A percentile compares a stretch with the other conserved stretches of the same genome.
Evolutionary conservation across 495 filamentous ascomycete genomes (phyloP).

Genomic region (Aspergillus biplanus): DNA sequence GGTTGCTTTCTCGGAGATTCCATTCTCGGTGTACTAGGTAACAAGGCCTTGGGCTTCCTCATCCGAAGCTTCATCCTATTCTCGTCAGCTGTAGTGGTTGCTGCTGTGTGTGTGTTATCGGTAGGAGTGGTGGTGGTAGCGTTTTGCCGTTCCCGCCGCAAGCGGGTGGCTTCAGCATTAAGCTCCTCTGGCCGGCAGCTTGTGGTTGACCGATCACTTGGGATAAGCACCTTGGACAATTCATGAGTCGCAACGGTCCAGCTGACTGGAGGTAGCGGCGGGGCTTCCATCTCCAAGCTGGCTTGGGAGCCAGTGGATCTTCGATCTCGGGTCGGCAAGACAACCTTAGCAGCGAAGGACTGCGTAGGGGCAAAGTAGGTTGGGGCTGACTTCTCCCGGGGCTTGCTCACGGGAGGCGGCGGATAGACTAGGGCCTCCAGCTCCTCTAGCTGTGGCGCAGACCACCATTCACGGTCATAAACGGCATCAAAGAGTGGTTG

Average conservation of each 20-base stretch:
- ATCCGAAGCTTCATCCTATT: slow-evolving; percentile 73
- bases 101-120: slow-evolving; percentile 16
- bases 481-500: slow-evolving; percentile 7
- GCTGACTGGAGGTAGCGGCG: slow-evolving; percentile 73
- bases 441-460: slow-evolving; percentile 62
- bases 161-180: slow-evolving; percentile 63
- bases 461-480: slow-evolving; percentile 81
- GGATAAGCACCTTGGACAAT: slow-evolving; percentile 80
- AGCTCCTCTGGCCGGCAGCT: slow-evolving; percentile 80
- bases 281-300: slow-evolving; percentile 48
- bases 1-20: slow-evolving; percentile 55
- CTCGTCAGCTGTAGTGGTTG: slow-evolving; percentile 40
- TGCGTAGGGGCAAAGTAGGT: slow-evolving; percentile 78
- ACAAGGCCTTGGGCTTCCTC: slow-evolving; percentile 62
- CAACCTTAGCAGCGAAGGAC: slow-evolving; percentile 75
- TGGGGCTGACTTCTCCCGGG: slow-evolving; percentile 54
- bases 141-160: slow-evolving; percentile 65
- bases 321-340: slow-evolving; percentile 60
- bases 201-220: slow-evolving; percentile 65
- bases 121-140: slow-evolving; percentile 39
- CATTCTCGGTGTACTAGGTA: slow-evolving; percentile 38
- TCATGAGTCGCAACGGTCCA: slow-evolving; percentile 85
- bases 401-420: slow-evolving; percentile 50
- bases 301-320: slow-evolving; percentile 39
- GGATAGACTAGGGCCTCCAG: slow-evolving; percentile 61